Base-by-base conservation (phyloP, 2,329 filamentous ascomycete genomes). In the Xylaria digitata region DNA sequence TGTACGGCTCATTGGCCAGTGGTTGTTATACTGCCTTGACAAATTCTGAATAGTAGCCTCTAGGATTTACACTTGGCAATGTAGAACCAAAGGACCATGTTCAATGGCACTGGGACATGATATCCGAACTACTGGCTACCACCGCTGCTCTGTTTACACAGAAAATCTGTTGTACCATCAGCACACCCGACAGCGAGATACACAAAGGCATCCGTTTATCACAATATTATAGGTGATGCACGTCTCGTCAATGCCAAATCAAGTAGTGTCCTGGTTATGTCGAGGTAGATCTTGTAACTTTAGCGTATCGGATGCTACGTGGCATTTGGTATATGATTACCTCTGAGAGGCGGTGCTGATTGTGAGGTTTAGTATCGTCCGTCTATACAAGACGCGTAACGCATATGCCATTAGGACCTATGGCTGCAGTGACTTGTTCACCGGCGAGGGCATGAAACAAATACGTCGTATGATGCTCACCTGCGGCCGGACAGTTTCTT, bases 261-360 rank as follows among this genome's bases (percentile, higher is more conserved):
- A 43, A 43, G 21, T 11, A 52, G 32, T 49, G 45, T 19, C 6
- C 17, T 42, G 11, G n/a, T 43, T 37, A 17, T 54, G 60, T 56
- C 46, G 54, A 64, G 59, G 60, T 37, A 49, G 57, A 69, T 61
- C 60, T 30, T 53, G 26, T 52, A 48, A 42, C 32, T 45, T 58
- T 17, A 30, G 30, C 52, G 40, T 59, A 23, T 56, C 6, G 17
- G 42, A 56, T 50, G 32, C 34, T 50, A 50, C 46, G 19, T 49
- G 49, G 55, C 17, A 37, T 23, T 56, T 50, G n/a, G 19, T 55
- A 21, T 30, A 42, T 45, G 15, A 55, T 37, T 26, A n/a, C 26
- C 19, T 2, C 30, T 8, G 21, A 48, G 42, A 56, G 23, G 17
- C 9, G 43, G 30, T 48, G 1, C 50, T 46, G 26, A 6, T 17